Conservation (phyloP, 2,329 filamentous ascomycete species). For the Coniosporium tulheliwenetii region DNA sequence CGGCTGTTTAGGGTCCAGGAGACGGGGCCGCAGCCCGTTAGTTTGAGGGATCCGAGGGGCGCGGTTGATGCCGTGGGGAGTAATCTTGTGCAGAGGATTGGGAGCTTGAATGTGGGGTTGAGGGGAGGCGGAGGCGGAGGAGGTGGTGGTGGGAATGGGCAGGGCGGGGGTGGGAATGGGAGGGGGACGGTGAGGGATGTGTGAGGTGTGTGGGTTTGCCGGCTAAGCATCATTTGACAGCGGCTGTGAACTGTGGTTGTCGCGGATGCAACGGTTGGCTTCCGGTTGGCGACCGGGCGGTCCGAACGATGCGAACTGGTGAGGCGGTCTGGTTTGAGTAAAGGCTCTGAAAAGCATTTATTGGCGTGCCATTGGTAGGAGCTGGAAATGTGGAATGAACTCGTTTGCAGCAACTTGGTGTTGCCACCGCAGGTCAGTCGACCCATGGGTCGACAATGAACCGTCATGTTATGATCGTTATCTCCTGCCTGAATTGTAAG, state of each 20-base stretch:
- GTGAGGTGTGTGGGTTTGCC: neutral
- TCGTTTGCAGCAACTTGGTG: too few species aligned
- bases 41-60: conserved; percentile 68
- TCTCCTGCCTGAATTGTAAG: too few species aligned
- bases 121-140: neutral
- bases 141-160: neutral
- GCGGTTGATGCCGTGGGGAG: conserved; percentile 88
- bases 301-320: too few species aligned
- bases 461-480: too few species aligned
- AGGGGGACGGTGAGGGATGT: neutral
- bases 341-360: neutral
- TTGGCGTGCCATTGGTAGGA: too few species aligned
- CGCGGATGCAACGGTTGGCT: too few species aligned
- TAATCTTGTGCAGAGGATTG: conserved; percentile 75
- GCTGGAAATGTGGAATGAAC: too few species aligned
- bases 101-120: conserved; percentile 36
- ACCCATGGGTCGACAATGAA: too few species aligned
- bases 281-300: too few species aligned
- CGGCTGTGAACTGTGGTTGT: too few species aligned
- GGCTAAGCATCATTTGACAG: neutral
- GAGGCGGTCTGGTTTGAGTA: neutral
- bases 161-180: neutral
- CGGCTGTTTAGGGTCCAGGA: conserved; percentile 84
- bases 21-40: conserved; percentile 63
- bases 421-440: too few species aligned